Evolutionary conservation across 2,329 filamentous ascomycete species (phyloP).

Genomic region (Diaporthe destruens): DNA sequence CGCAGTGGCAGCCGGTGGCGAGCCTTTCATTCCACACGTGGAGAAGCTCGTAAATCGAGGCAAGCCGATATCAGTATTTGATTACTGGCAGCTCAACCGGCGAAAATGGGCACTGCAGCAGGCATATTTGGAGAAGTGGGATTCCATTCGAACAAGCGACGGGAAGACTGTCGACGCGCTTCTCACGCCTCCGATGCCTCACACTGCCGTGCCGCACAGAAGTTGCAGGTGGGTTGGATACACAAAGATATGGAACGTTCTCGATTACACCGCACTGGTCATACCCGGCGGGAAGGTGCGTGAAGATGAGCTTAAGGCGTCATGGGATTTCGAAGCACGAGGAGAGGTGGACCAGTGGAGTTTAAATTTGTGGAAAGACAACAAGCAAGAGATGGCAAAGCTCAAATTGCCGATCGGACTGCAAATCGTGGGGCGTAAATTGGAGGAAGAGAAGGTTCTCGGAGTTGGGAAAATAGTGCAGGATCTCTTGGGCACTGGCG

Average conservation of each 20-base stretch:
- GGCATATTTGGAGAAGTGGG: conserved; percentile 71
- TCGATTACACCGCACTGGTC: conserved; percentile 71
- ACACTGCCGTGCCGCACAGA: conserved; percentile 63
- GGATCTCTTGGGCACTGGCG: conserved; percentile 40
- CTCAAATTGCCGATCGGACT: conserved; percentile 62
- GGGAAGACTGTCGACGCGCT: conserved; percentile 66
- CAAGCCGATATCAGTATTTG: conserved; percentile 68
- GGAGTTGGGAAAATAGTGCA: conserved; percentile 56
- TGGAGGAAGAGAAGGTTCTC: conserved; percentile 68
- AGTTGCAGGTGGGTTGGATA: conserved; percentile 65
- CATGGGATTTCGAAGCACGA: conserved; percentile 57
- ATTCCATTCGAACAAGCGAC: conserved; percentile 56
- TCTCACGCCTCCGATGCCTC: conserved; percentile 71
- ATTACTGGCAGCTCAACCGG: conserved; percentile 77
- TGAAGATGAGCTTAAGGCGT: conserved; percentile 53
- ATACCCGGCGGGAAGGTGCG: conserved; percentile 65
- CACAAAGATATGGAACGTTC: conserved; percentile 72
- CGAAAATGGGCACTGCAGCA: conserved; percentile 67
- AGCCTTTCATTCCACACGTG: conserved; percentile 71
- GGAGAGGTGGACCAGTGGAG: conserved; percentile 67
- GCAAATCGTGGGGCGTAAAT: conserved; percentile 63
- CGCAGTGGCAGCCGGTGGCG: conserved; percentile 66
- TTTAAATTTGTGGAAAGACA: conserved; percentile 58
- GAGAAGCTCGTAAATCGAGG: conserved; percentile 66
- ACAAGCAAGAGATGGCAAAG: conserved; percentile 52